Base-by-base conservation (phyloP, 495 filamentous ascomycete genomes). In the Xylaria longipes region DNA sequence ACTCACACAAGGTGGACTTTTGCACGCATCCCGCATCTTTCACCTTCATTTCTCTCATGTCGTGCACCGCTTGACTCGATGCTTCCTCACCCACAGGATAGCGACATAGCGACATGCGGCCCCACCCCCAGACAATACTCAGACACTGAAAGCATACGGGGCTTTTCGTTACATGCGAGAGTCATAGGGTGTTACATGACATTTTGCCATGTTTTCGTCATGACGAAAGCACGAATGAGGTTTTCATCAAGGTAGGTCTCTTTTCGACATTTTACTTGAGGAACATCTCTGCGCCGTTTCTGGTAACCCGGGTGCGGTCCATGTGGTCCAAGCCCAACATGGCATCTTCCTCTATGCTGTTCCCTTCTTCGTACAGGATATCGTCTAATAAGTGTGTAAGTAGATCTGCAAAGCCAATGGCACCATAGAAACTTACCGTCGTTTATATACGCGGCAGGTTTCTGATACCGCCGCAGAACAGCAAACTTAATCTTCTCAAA, bases 401-500 rank as follows among this genome's bases (percentile, higher is more conserved):
- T 71, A 58, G 14, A 62, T 27, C 9, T n/a, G n/a, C 45, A 29
- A 8, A 57, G n/a, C n/a, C 4, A 25, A 17, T 43, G 52, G 17
- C 7, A 35, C 50, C 22, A 57, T 48, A 64, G 52, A 64, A 35
- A 79, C 90, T 87, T 84, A 97, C 96, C 94, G 84, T 98, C 96
- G 72, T 88, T 88, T 68, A 99, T 84, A 84, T 97, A 97, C 2
- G 52, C 45, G 67, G 88, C 84, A 5, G 95, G 91, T 75, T 87
- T 92, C 25, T 91, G 89, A 80, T 91, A 97, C 66, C 92, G 87
- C 71, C 89, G 88, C 8, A 98, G 86, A 56, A 97, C 82, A 6
- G 94, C 93, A 84, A 99, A 98, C 81, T 95, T 97, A 79, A 98
- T 94, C 86, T 98, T 99, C 81, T 99, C 96, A 73, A 98, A 96